Evolutionary conservation across 2,329 filamentous ascomycete species (phyloP).

Genomic region (Chaetomiaceae sp.): DNA sequence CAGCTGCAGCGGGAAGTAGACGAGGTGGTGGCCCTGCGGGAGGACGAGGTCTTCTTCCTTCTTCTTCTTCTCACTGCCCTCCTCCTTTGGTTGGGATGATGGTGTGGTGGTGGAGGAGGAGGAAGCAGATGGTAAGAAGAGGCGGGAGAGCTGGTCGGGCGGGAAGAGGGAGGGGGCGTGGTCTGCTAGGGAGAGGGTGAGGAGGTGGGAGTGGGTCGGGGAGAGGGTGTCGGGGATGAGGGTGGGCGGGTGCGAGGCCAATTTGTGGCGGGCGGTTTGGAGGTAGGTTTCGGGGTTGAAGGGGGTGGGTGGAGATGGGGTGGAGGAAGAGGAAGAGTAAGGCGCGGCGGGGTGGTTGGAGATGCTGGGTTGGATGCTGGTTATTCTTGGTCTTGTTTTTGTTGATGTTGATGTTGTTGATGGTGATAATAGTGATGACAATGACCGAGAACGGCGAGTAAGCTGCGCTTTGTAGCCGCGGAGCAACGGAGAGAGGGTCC

Average conservation of each 20-base stretch:
- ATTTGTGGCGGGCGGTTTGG: conserved; percentile 4
- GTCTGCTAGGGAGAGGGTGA: conserved; percentile 53
- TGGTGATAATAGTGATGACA: neutral
- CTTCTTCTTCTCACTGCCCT: neutral
- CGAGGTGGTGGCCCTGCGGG: conserved; percentile 71
- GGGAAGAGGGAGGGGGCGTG: conserved; percentile 51
- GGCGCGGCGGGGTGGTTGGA: neutral
- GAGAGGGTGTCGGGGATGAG: conserved; percentile 43
- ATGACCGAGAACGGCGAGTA: neutral
- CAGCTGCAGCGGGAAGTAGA: conserved; percentile 76
- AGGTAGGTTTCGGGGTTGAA: conserved; percentile 17
- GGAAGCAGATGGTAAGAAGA: conserved; percentile 9
- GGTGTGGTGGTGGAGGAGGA: too few species aligned
- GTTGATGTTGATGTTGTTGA: neutral
- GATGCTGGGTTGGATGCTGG: too few species aligned
- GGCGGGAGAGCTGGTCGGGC: conserved; percentile 59
- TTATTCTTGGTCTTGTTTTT: too few species aligned
- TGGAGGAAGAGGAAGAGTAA: conserved; percentile 1
- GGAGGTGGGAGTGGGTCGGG: conserved; percentile 59
- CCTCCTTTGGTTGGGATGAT: neutral
- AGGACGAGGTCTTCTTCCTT: conserved; percentile 30
- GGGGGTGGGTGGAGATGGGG: neutral
- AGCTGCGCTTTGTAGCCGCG: neutral
- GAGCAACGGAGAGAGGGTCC: neutral
- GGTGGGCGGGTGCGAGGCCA: conserved; percentile 15